phyloP scores from a whole-genome alignment of 2,329 filamentous ascomycete species.

The Podosphaera leucotricha region DNA sequence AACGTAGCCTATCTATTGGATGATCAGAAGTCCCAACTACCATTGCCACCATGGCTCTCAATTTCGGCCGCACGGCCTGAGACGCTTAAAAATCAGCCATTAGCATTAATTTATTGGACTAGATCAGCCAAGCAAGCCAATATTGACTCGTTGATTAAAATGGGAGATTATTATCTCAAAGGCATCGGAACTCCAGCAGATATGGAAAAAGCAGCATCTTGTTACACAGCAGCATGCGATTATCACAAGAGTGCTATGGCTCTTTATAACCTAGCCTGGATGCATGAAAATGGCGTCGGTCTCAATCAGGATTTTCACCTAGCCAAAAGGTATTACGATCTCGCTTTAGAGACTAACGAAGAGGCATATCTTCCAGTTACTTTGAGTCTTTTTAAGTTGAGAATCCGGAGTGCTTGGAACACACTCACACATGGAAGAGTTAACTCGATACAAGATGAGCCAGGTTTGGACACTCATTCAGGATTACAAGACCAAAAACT shows the following conservation, averaged over 20 bases:
- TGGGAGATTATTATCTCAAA: slow-evolving; percentile 88
- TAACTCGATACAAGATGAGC: slow-evolving; percentile 79
- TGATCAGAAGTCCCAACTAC: slow-evolving; percentile 29
- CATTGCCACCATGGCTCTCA: slow-evolving; percentile 18
- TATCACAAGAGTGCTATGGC: slow-evolving; percentile 83
- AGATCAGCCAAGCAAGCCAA: slow-evolving; percentile 83
- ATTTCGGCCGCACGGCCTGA: slow-evolving; percentile 18
- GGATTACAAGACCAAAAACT: slow-evolving; percentile 6
- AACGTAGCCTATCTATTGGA: slow-evolving; percentile 53
- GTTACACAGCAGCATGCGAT: slow-evolving; percentile 81
- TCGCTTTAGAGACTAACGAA: slow-evolving; percentile 70
- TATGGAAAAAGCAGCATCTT: slow-evolving; percentile 69
- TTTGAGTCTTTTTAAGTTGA: slow-evolving; percentile 64
- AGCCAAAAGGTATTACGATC: slow-evolving; percentile 87
- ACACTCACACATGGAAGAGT: slow-evolving; percentile 72
- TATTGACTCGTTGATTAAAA: slow-evolving; percentile 84
- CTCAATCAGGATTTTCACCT: slow-evolving; percentile 91
- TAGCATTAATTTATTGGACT: slow-evolving; percentile 67
- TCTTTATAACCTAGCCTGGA: slow-evolving; percentile 94
- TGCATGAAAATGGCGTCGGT: slow-evolving; percentile 93
- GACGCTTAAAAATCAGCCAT: slow-evolving; percentile 30
- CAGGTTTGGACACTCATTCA: slow-evolving; percentile 31
- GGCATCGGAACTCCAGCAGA: slow-evolving; percentile 54
- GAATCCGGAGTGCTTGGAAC: slow-evolving; percentile 81
- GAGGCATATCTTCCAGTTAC: slow-evolving; percentile 90